Conservation (phyloP, 2,329 filamentous ascomycete genomes). For the Aspergillus sp. region DNA sequence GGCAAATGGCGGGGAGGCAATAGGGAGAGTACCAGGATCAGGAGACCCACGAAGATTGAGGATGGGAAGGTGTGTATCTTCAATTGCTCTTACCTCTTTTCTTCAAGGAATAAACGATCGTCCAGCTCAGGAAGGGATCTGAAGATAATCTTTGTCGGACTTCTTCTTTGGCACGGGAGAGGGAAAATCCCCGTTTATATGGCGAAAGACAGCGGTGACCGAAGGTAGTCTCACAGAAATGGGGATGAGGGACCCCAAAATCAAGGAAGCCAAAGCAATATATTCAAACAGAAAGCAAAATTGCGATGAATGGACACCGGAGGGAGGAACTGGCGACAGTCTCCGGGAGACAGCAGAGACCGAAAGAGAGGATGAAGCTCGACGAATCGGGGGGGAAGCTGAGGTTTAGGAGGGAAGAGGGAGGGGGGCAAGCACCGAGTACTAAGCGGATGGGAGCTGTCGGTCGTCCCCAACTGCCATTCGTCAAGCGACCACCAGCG, state of each 20-base stretch:
- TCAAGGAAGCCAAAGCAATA: slow-evolving; percentile 15
- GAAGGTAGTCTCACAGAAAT: slow-evolving; percentile 6
- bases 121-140: not conserved
- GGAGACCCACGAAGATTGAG: not conserved
- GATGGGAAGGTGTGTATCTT: not conserved
- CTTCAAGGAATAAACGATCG: not conserved
- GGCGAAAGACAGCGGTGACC: slow-evolving; percentile 17
- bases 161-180: slow-evolving; percentile 20
- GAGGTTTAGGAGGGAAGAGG: slow-evolving; percentile 17
- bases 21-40: slow-evolving; percentile 2
- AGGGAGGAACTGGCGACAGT: slow-evolving; percentile 7
- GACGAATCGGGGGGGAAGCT: slow-evolving; percentile 14
- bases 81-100: slow-evolving; percentile 5
- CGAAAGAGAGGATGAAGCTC: slow-evolving; percentile 25
- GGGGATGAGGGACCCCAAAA: slow-evolving; percentile 7
- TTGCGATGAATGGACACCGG: slow-evolving; percentile 10
- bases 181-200: slow-evolving; percentile 14
- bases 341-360: slow-evolving; percentile 14
- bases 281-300: slow-evolving; percentile 18
- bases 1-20: slow-evolving; percentile 11
- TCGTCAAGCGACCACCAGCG: slow-evolving; percentile 18
- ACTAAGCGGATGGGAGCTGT: slow-evolving; percentile 25
- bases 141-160: slow-evolving; percentile 9
- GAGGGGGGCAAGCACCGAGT: slow-evolving; percentile 25
- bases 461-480: slow-evolving; percentile 26